Percentiles rank a stretch among this genome's conserved stretches.
Conservation (phyloP, 2,329 filamentous ascomycete species). For the Pseudogymnoascus sp. region DNA sequence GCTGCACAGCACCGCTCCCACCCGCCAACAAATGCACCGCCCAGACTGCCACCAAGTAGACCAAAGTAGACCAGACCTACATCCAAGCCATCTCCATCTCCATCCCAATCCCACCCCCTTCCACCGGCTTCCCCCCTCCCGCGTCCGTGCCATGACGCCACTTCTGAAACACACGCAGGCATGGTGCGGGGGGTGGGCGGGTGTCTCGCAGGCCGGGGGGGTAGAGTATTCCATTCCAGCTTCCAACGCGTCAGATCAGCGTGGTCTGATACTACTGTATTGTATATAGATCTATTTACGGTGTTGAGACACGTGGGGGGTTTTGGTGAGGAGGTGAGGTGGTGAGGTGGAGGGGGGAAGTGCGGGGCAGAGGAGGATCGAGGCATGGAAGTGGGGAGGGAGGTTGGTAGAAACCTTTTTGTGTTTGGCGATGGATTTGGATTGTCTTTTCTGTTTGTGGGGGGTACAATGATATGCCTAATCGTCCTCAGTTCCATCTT, state of each 20-base stretch:
- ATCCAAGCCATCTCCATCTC: neutral
- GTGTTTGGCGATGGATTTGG: neutral
- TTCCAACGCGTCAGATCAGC: neutral
- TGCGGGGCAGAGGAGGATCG: neutral
- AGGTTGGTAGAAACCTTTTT: too few relatives aligned
- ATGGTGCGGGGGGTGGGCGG: neutral
- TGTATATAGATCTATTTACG: neutral
- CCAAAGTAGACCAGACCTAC: neutral
- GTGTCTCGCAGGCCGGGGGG: neutral
- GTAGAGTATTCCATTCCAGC: neutral
- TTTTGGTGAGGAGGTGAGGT: neutral
- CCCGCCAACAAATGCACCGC: neutral
- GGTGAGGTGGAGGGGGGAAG: neutral
- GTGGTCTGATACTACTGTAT: neutral
- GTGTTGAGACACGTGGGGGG: neutral
- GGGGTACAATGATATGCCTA: neutral
- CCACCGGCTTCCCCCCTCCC: neutral
- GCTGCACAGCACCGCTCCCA: neutral
- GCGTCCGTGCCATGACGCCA: conserved; percentile 1
- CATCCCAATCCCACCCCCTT: neutral
- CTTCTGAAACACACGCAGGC: neutral
- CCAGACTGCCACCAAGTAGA: neutral
- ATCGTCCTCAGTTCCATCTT: neutral
- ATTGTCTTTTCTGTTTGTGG: neutral
- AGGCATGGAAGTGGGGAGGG: neutral